These are phyloP conservation scores for Penicillium pancosmium DNA, from an alignment of 495 filamentous ascomycete genomes.

Conservation along the genomic window DNA sequence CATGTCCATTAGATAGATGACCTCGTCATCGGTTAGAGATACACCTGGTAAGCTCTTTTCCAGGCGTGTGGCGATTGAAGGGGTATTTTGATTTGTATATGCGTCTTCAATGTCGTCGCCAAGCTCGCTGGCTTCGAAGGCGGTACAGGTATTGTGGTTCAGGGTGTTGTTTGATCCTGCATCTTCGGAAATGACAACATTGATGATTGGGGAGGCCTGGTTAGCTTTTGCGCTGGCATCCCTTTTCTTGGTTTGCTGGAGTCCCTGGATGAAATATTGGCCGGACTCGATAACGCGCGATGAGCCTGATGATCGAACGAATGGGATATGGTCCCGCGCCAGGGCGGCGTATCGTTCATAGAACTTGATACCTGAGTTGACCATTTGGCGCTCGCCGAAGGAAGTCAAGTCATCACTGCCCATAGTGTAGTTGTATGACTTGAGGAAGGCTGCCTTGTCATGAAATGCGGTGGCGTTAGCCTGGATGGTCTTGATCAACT, in stretches of 20 bases:
- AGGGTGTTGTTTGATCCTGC: slow-evolving; percentile 74
- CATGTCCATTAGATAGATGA: slow-evolving; percentile 77
- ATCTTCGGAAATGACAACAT: slow-evolving; percentile 66
- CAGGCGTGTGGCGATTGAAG: slow-evolving; percentile 62
- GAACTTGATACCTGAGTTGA: slow-evolving; percentile 73
- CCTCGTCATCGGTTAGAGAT: slow-evolving; percentile 58
- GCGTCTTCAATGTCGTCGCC: slow-evolving; percentile 50
- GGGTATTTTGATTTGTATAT: slow-evolving; percentile 61
- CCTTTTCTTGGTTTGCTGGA: slow-evolving; percentile 56
- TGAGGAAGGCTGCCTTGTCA: slow-evolving; percentile 64
- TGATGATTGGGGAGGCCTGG: slow-evolving; percentile 53
- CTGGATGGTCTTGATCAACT: slow-evolving; percentile 64
- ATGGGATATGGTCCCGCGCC: slow-evolving; percentile 57
- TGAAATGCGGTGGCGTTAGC: slow-evolving; percentile 54
- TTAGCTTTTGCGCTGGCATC: slow-evolving; percentile 39
- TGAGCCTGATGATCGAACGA: slow-evolving; percentile 71
- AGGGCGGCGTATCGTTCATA: slow-evolving; percentile 69
- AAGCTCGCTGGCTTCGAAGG: slow-evolving; percentile 54
- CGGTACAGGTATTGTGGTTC: slow-evolving; percentile 66
- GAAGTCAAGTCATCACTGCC: slow-evolving; percentile 73
- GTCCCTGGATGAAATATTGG: slow-evolving; percentile 71
- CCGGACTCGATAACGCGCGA: slow-evolving; percentile 75
- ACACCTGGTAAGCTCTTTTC: slow-evolving; percentile 63
- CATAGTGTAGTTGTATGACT: slow-evolving; percentile 69
- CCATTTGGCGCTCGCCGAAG: slow-evolving; percentile 73